phyloP scores from a whole-genome alignment of 768 basidiomycete species.

The Antrodiella citrinella region DNA sequence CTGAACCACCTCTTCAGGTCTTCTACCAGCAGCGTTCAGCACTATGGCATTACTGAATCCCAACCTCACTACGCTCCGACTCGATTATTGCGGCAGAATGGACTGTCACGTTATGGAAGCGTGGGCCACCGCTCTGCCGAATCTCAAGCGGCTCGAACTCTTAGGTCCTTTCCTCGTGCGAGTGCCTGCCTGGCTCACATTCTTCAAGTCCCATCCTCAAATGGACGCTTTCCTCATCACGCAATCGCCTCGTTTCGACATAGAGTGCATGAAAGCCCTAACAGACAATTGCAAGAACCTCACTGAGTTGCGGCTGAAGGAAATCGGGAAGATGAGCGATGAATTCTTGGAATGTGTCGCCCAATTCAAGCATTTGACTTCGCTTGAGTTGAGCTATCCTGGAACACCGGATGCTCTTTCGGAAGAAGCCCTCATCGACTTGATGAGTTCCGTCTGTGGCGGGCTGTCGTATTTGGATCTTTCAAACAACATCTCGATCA shows the following conservation, averaged over 20 bases:
- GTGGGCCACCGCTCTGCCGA: constrained; percentile 56
- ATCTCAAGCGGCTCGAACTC: constrained; percentile 67
- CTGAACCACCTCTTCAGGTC: constrained; percentile 35
- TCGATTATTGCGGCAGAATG: constrained; percentile 84
- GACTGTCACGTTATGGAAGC: constrained; percentile 48
- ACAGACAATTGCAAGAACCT: constrained; percentile 46
- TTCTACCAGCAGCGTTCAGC: constrained; percentile 57
- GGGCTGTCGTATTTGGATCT: constrained; percentile 57
- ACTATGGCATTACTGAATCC: constrained; percentile 79
- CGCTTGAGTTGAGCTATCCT: constrained; percentile 67
- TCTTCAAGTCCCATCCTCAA: constrained; percentile 56
- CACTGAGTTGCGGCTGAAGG: constrained; percentile 67
- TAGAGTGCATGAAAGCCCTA: constrained; percentile 54
- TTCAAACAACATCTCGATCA: constrained; percentile 59
- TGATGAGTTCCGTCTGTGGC: constrained; percentile 49
- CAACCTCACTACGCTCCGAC: constrained; percentile 66
- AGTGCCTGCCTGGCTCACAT: constrained; percentile 60
- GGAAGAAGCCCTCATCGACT: constrained; percentile 44
- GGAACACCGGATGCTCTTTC: constrained; percentile 35
- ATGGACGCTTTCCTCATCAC: constrained; percentile 72
- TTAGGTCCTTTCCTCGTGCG: constrained; percentile 85
- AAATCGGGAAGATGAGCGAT: constrained; percentile 66
- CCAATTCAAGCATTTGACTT: constrained; percentile 37
- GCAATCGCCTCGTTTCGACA: constrained; percentile 82
- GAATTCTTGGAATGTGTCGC: constrained; percentile 50